Evolutionary conservation across 164 flowering plant species (phyloP), one percentile per base, ranked within the genome.

Genomic region (Nelumbo lutea): DNA sequence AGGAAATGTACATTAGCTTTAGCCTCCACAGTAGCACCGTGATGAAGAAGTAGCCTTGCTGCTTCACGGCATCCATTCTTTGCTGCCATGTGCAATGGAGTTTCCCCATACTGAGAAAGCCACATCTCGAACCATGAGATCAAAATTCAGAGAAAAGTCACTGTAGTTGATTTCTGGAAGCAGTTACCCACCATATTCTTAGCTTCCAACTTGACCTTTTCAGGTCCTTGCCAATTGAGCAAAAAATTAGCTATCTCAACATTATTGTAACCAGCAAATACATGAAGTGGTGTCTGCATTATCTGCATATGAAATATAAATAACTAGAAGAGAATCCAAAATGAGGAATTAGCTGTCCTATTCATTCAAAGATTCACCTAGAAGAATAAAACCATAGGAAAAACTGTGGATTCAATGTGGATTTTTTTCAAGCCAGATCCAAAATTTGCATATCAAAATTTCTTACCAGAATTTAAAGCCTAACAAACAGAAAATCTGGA

Each of bases 81-180:
- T 58, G 99, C 91, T 11, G 99, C 99, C 94, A 92, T 89, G 76
- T 95, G 99, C 76, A 95, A 81, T 41, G 99, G 98, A 68, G 97
- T 92, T 83, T 95, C 99, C 65, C 99, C 99, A 80, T 92, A 90
- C 99, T 95, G 89, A 77, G 76, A 69, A 48, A 61, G 8, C 45
- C 15, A 4, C 5, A 67, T 41, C 14, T 50, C 52, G 58, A 67
- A 62, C 53, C 60, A 59, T 45, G n/a, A 73, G 40, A 40, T 72
- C 59, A 70, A 55, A 27, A 27, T 27, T 27, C 27, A 0, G 27
- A 5, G 55, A 0, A 56, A 70, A 27, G 1, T 39, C 0, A 3
- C 11, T 27, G 5, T 14, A 64, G 43, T n/a, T 8, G 39, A 1
- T 14, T 40, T 10, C 9, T 5, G 3, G 9, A 27, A 15, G 14